These are phyloP conservation scores for Cydonia oblonga DNA, from an alignment of 331 rosid species.

Conservation along the genomic window DNA sequence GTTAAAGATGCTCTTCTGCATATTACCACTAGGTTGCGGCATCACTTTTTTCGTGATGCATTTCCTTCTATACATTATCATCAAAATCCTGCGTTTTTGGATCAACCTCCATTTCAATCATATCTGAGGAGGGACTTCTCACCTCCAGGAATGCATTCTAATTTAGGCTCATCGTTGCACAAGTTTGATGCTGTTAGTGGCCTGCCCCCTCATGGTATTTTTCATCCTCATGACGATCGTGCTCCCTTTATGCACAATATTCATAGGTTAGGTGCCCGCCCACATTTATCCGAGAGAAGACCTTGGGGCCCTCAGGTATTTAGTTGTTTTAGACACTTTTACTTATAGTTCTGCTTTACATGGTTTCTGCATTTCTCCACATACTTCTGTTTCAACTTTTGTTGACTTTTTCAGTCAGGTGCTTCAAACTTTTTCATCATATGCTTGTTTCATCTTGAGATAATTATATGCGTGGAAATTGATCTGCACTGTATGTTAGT, in stretches of 20 bases:
- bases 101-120: conserved; percentile 66
- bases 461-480: neutral
- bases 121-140: conserved; percentile 68
- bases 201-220: conserved; percentile 43
- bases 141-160: conserved; percentile 72
- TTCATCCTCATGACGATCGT: conserved; percentile 52
- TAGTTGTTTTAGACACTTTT: conserved; percentile 1
- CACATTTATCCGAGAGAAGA: conserved; percentile 59
- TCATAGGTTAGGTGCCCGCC: conserved; percentile 48
- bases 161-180: conserved; percentile 54
- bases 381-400: neutral
- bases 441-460: neutral
- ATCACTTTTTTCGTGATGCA: conserved; percentile 63
- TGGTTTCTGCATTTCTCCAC: neutral
- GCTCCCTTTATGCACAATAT: conserved; percentile 51
- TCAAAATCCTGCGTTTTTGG: conserved; percentile 59
- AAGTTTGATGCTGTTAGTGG: conserved; percentile 45
- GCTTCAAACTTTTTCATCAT: neutral
- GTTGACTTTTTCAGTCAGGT: neutral
- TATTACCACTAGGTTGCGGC: conserved; percentile 68
- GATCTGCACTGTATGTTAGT: neutral
- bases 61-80: conserved; percentile 64
- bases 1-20: conserved; percentile 86
- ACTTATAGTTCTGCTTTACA: conserved; percentile 2
- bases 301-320: conserved; percentile 90